Evolutionary conservation across 805 yeast genomes (phyloP), one percentile per base, ranked within the genome.

Genomic region (Candida golubevii): DNA sequence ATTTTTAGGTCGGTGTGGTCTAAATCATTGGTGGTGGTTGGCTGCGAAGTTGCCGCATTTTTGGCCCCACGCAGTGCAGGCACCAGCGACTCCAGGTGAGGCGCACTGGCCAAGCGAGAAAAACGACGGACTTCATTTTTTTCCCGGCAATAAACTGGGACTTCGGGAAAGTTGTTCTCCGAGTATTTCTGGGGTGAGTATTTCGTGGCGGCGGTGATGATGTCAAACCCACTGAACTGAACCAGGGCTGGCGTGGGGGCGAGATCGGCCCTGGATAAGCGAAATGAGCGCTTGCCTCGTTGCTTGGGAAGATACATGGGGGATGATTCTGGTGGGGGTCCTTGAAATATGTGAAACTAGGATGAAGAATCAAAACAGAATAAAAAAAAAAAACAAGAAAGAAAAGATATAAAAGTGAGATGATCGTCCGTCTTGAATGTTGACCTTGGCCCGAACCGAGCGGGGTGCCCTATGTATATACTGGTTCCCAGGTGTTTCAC

Each of bases 151-250:
- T 56, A 55, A 1, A 59, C 50, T 14, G 66, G 67, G 9, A 61
- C 46, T 10, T 43, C 46, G 8, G 72, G 73, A 10, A 70, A 55
- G 34, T 68, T 72, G 5, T 30, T 29, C 8, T 51, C 35, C 2
- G 56, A 46, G 41, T 49, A 52, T 9, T 48, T 49, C 10, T 62
- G 61, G 2, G 71, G 70, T 39, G 53, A 47, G 48, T 56, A 65
- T 1, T 64, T 46, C 15, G 48, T 50, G 8, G 63, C 56, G n/a
- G 32, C 32, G n/a, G 32, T 29, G 32, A 6, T 10, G 15, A 65
- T 42, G 47, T 67, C 72, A 14, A 57, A 38, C 33, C 48, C 53
- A 15, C 39, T 33, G n/a, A 38, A 10, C 7, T 38, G 18, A 6
- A 35, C 15, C n/a, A 42, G 38, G 3, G 39, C 36, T 41, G 18